Evolutionary conservation across 1,284 basidiomycete species (phyloP), one percentile per base, ranked within the genome.

Genomic region (Moesziomyces parantarcticus): DNA sequence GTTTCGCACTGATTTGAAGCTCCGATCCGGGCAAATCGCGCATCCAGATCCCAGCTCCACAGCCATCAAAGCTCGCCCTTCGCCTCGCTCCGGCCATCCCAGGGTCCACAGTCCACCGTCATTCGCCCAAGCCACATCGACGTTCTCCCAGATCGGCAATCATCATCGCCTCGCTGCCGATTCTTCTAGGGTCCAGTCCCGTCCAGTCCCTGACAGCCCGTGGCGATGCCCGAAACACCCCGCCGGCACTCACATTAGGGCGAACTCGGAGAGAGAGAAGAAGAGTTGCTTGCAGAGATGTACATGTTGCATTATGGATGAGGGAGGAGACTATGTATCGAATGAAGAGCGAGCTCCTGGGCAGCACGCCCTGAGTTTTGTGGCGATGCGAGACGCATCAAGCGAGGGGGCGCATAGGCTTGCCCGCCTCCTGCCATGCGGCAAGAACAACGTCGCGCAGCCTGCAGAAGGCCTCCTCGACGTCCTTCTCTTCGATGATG

Each of bases 401-500:
- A 11, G 46, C 32, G 6, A 54, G 45, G 46, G 41, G 18, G 5
- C 53, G 58, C 62, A 65, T 71, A 18, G 44, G 23, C 56, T 51
- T 60, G 6, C 76, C 79, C 0, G 65, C 60, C 42, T 80, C 76
- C 45, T 67, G 58, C 81, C 81, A 83, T 13, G 78, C 76, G 8
- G 73, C 75, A 16, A 76, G 51, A 7, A 83, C 64, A 7, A 75
- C 76, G 29, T 50, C 47, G 14, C 82, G 59, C 48, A 83, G 56
- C 23, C 82, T 58, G 29, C 23, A 50, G 34, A 82, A 62, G 18
- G 71, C 79, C 65, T 78, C 75, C 41, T 74, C 76, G 16, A 82
- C 73, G 41, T 83, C 59, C 18, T 70, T 65, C 46, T 78, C 75
- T 0, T 41, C 40, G 20, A 82, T 72, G 11, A 83, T 48, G 52